Base-by-base conservation (phyloP, 1,284 basidiomycete genomes). In the Cerioporus squamosus region DNA sequence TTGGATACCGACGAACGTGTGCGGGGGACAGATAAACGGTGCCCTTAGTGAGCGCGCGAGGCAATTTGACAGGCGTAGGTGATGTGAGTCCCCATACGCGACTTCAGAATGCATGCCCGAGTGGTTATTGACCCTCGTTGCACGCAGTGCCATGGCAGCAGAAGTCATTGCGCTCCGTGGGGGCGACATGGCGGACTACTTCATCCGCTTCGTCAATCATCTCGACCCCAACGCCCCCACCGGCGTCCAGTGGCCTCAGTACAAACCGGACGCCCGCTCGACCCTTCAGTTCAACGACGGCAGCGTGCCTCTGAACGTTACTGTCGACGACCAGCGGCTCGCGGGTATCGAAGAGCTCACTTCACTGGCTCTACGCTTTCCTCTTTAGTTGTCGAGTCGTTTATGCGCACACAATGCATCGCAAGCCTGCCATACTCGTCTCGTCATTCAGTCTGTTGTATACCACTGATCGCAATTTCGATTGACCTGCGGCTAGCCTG, bases 51-150 rank as follows among this genome's bases (percentile, higher is more conserved):
- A 78, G 61, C 66, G 78, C 80, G 65, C 73, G 80, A 9, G 62
- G 75, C 23, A 81, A 82, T 58, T 31, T 76, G 5, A 75, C 79
- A 26, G 60, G 71, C 31, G 64, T 82, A 14, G 81, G 81, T n/a
- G 12, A 7, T 24, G 40, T 42, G 17, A 22, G 40, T 42, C 40
- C 26, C 8, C 26, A 26, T 26, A 8, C 26, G 26, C 26, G 8
- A 26, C 26, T 8, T 26, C 26, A 26, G 5, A 26, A 26, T 26
- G 26, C 5, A 26, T 26, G 26, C 8, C 26, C 8, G 5, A 26
- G 26, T 26, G 26, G 26, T 26, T 8, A 3, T 8, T 26, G 26
- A 26, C 26, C 26, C 26, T 8, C 26, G 26, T 26, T 26, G 26
- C n/a, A 31, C 20, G 10, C 57, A 63, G 57, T 24, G 29, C 6